phyloP scores from a whole-genome alignment of 768 basidiomycete species.

The Terana coerulea region DNA sequence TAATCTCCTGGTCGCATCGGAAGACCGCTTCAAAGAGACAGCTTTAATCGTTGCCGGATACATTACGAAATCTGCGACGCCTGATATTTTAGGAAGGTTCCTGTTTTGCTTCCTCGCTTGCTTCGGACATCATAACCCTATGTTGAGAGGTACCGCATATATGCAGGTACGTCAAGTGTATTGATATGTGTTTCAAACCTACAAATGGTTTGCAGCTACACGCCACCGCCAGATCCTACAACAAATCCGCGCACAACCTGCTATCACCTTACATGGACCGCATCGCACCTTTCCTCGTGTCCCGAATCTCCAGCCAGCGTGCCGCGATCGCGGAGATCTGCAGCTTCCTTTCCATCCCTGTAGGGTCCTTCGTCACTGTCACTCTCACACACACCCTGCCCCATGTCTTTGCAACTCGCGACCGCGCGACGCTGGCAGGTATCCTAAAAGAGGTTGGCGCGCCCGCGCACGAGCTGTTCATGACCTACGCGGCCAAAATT shows the following conservation, averaged over 20 bases:
- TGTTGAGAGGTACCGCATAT: constrained; percentile 65
- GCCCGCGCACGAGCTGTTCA: constrained; percentile 45
- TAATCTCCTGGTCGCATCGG: constrained; percentile 42
- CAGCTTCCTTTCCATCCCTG: constrained; percentile 57
- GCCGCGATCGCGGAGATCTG: constrained; percentile 59
- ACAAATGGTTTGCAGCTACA: constrained; percentile 43
- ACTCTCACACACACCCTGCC: constrained; percentile 68
- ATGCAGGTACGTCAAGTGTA: constrained; percentile 48
- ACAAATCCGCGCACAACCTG: constrained; percentile 62
- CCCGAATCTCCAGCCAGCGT: constrained; percentile 55
- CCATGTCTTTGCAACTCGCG: constrained; percentile 58
- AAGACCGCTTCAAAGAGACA: constrained; percentile 56
- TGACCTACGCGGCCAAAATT: constrained; percentile 55
- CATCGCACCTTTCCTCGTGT: constrained; percentile 63
- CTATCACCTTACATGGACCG: constrained; percentile 66
- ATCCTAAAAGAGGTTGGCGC: constrained; percentile 52
- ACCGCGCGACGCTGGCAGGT: constrained; percentile 53
- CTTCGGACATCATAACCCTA: constrained; percentile 62
- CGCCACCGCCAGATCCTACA: constrained; percentile 50
- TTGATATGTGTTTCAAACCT: background rate
- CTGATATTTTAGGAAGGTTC: constrained; percentile 53
- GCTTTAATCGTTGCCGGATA: constrained; percentile 56
- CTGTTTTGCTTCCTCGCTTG: constrained; percentile 63
- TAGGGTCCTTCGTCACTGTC: constrained; percentile 57
- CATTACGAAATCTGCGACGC: constrained; percentile 46